Conservation (phyloP, 768 basidiomycete genomes). For the Mycena galopus region DNA sequence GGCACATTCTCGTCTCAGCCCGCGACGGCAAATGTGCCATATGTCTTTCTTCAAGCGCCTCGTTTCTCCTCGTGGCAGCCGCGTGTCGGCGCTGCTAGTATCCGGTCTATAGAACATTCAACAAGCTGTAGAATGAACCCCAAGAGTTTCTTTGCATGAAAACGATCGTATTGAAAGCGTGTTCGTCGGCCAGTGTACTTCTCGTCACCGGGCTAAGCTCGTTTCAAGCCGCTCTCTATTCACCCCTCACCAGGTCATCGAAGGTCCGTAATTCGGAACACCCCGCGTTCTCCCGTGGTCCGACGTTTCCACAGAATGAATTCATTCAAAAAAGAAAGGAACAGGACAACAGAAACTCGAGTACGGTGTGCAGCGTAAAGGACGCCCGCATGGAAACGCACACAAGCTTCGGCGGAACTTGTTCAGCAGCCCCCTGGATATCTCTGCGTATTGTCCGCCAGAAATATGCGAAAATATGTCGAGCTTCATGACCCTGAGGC, state of each 20-base stretch:
- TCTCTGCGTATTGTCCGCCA: too few relatives aligned
- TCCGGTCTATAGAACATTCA: conserved; percentile 16
- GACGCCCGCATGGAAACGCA: background rate
- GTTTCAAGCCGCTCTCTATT: conserved; percentile 7
- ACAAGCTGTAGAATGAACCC: conserved; percentile 9
- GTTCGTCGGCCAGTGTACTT: conserved; percentile 29
- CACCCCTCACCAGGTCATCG: background rate
- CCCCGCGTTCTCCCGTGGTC: conserved; percentile 14
- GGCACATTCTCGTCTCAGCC: conserved; percentile 1
- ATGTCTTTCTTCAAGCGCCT: background rate
- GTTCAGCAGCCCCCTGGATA: too few relatives aligned
- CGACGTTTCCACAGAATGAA: conserved; percentile 13
- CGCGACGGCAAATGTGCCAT: background rate
- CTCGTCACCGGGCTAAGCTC: conserved; percentile 24
- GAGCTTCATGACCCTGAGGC: too few relatives aligned
- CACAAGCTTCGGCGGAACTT: conserved; percentile 56
- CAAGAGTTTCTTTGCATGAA: conserved; percentile 23
- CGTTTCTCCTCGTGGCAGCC: conserved; percentile 24
- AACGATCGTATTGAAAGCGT: conserved; percentile 24
- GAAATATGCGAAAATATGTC: too few relatives aligned
- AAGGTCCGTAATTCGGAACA: conserved; percentile 33
- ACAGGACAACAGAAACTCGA: background rate
- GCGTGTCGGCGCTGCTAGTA: conserved; percentile 9
- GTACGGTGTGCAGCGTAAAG: background rate
- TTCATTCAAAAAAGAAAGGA: conserved; percentile 12